Conservation (phyloP, 495 filamentous ascomycete genomes). For the Geopyxis carbonaria region DNA sequence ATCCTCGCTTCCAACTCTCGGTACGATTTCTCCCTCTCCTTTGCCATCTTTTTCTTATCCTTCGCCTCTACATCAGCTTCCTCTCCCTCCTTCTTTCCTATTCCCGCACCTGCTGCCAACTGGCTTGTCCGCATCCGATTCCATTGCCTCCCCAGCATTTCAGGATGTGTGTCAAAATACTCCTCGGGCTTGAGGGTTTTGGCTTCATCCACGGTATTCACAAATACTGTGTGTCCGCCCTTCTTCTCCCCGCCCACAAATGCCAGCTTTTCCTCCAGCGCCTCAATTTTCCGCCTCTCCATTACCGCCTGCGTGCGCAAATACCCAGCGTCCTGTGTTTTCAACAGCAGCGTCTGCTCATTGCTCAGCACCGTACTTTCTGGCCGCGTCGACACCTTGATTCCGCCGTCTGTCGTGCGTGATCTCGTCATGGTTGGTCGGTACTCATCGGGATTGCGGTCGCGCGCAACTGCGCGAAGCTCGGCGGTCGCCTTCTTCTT, state of each 20-base stretch:
- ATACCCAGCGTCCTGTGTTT: conserved; percentile 92
- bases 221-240: conserved; percentile 16
- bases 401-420: conserved; percentile 42
- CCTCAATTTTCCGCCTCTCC: conserved; percentile 40
- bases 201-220: conserved; percentile 31
- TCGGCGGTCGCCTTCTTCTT: conserved; percentile 68
- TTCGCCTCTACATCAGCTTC: conserved; percentile 25
- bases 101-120: conserved; percentile 7
- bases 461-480: conserved; percentile 61
- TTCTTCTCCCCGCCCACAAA: conserved; percentile 5
- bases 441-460: conserved; percentile 94
- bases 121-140: conserved; percentile 23
- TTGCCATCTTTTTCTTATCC: conserved; percentile 33
- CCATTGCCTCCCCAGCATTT: conserved; percentile 21
- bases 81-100: conserved; percentile 8
- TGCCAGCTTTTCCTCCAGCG: conserved; percentile 3
- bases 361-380: conserved; percentile 32
- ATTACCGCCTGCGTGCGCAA: conserved; percentile 49
- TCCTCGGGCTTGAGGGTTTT: conserved; percentile 26
- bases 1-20: conserved; percentile 45
- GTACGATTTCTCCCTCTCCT: conserved; percentile 31
- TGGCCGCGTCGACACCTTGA: conserved; percentile 37
- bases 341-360: conserved; percentile 69
- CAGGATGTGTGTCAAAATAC: conserved; percentile 25
- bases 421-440: conserved; percentile 71